Conservation (phyloP, 2,329 filamentous ascomycete genomes). For the Colletotrichum truncatum region DNA sequence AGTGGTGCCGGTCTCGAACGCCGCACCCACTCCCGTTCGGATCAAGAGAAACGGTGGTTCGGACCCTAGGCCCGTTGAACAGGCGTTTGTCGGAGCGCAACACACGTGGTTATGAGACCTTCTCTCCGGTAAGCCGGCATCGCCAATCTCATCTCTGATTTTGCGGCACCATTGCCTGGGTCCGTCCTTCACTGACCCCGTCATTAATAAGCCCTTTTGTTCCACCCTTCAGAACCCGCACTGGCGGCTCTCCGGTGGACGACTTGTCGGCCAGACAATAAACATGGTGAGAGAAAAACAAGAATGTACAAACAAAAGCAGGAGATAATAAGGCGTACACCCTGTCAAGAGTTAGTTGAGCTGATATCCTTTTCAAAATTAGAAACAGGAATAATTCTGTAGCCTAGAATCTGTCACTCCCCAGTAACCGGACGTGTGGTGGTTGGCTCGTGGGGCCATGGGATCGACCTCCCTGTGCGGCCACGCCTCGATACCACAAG, state of each 20-base stretch:
- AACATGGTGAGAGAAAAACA: neutral
- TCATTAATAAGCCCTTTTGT: neutral
- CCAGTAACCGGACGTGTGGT: conserved; percentile 9
- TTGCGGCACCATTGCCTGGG: neutral
- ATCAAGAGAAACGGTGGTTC: neutral
- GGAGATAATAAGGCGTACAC: neutral
- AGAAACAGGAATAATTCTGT: conserved; percentile 19
- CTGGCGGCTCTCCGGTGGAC: neutral
- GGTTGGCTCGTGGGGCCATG: conserved; percentile 19
- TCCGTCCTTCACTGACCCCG: neutral
- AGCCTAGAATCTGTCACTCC: conserved; percentile 24
- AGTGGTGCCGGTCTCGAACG: neutral
- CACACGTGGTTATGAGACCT: neutral
- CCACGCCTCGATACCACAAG: neutral
- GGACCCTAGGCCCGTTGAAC: neutral
- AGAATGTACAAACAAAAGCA: neutral
- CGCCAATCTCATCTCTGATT: neutral
- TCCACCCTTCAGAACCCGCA: neutral
- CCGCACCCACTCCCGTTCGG: neutral
- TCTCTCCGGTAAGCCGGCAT: neutral
- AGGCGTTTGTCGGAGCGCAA: neutral
- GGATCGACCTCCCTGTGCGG: conserved; percentile 25
- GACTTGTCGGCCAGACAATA: neutral
- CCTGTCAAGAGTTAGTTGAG: neutral
- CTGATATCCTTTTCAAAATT: conserved; percentile 12